Evolutionary conservation across 768 basidiomycete species (phyloP), one percentile per base, ranked within the genome.

Genomic region (Boletus rubroflammeus): DNA sequence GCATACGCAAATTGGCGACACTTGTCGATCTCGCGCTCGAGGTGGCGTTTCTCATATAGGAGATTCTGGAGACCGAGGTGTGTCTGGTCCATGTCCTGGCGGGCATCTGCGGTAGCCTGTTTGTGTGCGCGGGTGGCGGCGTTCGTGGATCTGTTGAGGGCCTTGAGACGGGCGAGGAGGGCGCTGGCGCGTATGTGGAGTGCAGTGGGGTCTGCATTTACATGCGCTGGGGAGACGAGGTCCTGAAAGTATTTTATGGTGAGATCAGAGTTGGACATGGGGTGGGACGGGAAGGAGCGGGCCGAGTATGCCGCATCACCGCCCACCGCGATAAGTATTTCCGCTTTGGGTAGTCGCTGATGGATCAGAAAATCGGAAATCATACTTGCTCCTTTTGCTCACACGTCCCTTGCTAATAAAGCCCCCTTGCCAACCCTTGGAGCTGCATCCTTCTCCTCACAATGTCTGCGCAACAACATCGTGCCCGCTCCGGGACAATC

Each of bases 21-120:
- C 67, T 93, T 93, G 62, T 91, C 88, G 34, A 95, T 95, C 73
- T 95, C 93, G 53, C 90, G 80, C 69, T 93, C 90, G 6, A 95
- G 81, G 64, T 95, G 91, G 26, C 90, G 80, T 66, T 90, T 91
- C 72, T 95, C 92, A 61, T 94, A 95, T 46, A 88, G 78, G 34
- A 93, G 75, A 59, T 95, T 95, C 72, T 95, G 91, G 29, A 91
- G 80, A 21, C 84, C 84, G 36, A 95, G 82, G 69, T 92, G 84
- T 0, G 90, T 86, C 72, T 92, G 86, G 73, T 94, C 93, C 90
- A 95, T 93, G 53, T 92, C 86, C 39, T 87, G 86, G 50, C 92
- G 78, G 4, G 90, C 87, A 29, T 87, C 88, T 8, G 77, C 72
- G 19, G 89, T 84, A 29, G 83, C 83, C 53, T 85, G 81, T 56